Base-by-base conservation (phyloP, 1,139 yeast species). In the Starmera stellimalicola region DNA sequence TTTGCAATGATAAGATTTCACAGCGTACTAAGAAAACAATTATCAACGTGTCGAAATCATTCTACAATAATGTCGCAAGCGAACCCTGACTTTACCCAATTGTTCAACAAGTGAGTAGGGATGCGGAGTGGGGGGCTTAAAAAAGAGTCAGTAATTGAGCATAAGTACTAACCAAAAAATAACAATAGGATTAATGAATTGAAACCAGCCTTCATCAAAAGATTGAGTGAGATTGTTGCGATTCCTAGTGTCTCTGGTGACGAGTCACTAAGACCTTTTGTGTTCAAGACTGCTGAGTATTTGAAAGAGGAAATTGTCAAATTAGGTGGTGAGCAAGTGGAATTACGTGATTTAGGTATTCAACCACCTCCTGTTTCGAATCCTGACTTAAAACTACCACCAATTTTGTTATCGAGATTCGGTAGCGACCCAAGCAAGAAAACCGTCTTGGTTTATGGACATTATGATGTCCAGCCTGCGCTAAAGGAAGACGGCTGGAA, bases 381-480 rank as follows among this genome's bases (percentile, higher is more conserved):
- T 44, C 57, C 73, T 16, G 68, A 64, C 30, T 65, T 91, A 45
- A 73, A 76, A 49, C 72, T 93, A 47, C 99, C 99, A 18, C 98
- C 98, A 10, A 79, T 91, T 43, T 87, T 93, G 18, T 71, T 91
- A 44, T 94, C 91, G 27, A 75, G 94, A 51, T 80, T 72, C 50
- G 98, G 98, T 33, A 57, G 58, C 29, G 94, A 88, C 55, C 77
- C 94, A 27, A 44, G 57, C 26, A 82, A 83, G 66, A 88, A 87
- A 62, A 91, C 87, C 18, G 81, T 93, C 29, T 71, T 93, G 47
- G 79, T 93, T 33, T 91, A 91, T 56, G 98, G 97, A 26, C 98
- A 91, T 59, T 88, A 88, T 61, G 98, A 91, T 52, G 99, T 91
- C 40, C 99, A 91, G 65, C 99, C 99, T 7, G 99, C 99, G 14